Evolutionary conservation across 31 red algal genomes (phyloP).

Genomic region (Odonthalia washingtoniensis): DNA sequence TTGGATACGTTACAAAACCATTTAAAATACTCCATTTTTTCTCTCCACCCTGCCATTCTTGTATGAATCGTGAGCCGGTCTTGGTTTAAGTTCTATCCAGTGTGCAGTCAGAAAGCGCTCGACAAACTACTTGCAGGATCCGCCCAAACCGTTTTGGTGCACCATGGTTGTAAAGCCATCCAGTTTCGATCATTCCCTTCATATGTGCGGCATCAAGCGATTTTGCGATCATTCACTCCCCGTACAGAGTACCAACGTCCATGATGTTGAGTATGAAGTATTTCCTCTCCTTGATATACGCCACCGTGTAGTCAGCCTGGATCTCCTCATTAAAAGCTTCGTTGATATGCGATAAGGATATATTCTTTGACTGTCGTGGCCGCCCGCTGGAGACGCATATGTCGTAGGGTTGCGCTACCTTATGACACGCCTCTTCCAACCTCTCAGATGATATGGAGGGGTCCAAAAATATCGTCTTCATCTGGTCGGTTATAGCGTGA

Average conservation of each 20-base stretch:
- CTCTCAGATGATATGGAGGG: not conserved
- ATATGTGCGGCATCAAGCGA: not conserved
- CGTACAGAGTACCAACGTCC: slow-evolving; percentile 5
- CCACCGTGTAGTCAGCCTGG: slow-evolving; percentile 23
- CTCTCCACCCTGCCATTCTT: slow-evolving; percentile 28
- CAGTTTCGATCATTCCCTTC: not conserved
- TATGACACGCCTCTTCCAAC: not conserved
- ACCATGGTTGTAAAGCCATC: slow-evolving; percentile 21
- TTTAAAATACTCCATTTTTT: slow-evolving; percentile 18
- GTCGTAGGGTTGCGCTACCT: not conserved
- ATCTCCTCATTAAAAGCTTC: slow-evolving; percentile 21
- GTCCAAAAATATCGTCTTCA: slow-evolving; percentile 24
- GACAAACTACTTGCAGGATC: not conserved
- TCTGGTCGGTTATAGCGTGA: slow-evolving; percentile 29
- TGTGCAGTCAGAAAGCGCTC: slow-evolving; percentile 18
- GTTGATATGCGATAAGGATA: slow-evolving; percentile 20
- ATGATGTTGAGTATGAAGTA: slow-evolving; percentile 21
- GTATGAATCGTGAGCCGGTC: not conserved
- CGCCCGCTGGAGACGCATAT: slow-evolving; percentile 26
- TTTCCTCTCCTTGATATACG: slow-evolving; percentile 4
- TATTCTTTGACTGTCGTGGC: slow-evolving; percentile 16
- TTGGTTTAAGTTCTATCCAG: not conserved
- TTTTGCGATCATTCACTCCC: slow-evolving; percentile 18
- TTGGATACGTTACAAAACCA: not conserved
- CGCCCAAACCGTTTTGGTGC: slow-evolving; percentile 13